Conservation (phyloP, 495 filamentous ascomycete species). For the Articulospora tetracladia region DNA sequence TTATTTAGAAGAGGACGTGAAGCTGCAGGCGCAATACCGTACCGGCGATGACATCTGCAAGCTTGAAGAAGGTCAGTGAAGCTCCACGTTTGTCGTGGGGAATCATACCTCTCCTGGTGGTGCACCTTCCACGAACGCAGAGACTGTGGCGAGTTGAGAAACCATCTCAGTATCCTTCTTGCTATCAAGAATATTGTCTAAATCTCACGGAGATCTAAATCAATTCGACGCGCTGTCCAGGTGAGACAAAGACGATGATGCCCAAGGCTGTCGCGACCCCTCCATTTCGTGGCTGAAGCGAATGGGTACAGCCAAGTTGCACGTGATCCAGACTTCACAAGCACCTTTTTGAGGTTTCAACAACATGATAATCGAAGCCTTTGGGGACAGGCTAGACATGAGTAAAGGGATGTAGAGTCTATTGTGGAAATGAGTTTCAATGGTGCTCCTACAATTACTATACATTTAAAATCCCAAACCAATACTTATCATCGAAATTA, state of each 20-base stretch:
- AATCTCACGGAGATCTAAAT: not conserved
- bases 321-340: conserved; percentile 1
- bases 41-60: conserved; percentile 89
- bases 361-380: no score
- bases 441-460: no score
- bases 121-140: conserved; percentile 89
- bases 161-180: conserved; percentile 11
- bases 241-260: not conserved
- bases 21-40: conserved; percentile 26
- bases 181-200: not conserved
- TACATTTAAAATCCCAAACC: no score
- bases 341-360: not conserved
- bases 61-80: conserved; percentile 46
- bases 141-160: conserved; percentile 54
- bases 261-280: not conserved
- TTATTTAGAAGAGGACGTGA: not conserved
- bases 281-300: conserved; percentile 1
- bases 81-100: not conserved
- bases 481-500: no score
- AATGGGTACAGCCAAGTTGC: not conserved
- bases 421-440: no score
- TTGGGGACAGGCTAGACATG: no score
- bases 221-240: not conserved
- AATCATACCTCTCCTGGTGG: conserved; percentile 89
- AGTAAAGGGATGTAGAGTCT: no score